Evolutionary conservation across 129 eudicot genomes (phyloP), one percentile per base, ranked within the genome.

Genomic region (Deinandra increscens): DNA sequence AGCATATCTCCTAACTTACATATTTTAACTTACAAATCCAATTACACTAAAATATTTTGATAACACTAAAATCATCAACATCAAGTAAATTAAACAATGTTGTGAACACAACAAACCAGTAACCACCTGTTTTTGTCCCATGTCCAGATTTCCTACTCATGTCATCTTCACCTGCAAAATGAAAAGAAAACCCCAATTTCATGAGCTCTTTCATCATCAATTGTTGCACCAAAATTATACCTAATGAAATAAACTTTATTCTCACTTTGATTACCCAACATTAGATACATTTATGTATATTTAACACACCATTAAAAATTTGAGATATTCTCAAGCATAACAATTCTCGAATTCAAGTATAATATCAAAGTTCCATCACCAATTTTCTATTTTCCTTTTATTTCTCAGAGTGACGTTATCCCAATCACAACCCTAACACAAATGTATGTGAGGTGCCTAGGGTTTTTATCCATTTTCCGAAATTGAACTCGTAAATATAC

Each of bases 51-150:
- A 55, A 11, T 23, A 55, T 10, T 4, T 54, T 54, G 15, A 10
- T 10, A 54, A 54, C 62, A 11, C 62, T 55, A 55, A 55, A 10
- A 55, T 22, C 62, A 26, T 1, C 9, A 55, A 23, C 37, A 9
- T 1, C 9, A 56, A 4, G 63, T 18, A 38, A 18, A 26, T 42
- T 23, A 18, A 37, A 23, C 8, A 42, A 15, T 2, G 60, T n/a
- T 3, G 58, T 41, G 63, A 7, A 6, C 58, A 26, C 7, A 37
- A 68, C 74, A 71, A 49, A 80, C 80, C 79, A 75, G 18, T n/a
- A 64, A 69, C 73, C 82, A 44, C 83, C 80, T 66, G 72, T 23
- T 75, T 54, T 79, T 72, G 83, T 50, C 14, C 42, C 81, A 56
- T 64, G 77, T 45, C 56, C 31, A 58, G 70, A 67, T 50, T 59